Base-by-base conservation (phyloP, 2,329 filamentous ascomycete species). In the Talaromyces sp. region DNA sequence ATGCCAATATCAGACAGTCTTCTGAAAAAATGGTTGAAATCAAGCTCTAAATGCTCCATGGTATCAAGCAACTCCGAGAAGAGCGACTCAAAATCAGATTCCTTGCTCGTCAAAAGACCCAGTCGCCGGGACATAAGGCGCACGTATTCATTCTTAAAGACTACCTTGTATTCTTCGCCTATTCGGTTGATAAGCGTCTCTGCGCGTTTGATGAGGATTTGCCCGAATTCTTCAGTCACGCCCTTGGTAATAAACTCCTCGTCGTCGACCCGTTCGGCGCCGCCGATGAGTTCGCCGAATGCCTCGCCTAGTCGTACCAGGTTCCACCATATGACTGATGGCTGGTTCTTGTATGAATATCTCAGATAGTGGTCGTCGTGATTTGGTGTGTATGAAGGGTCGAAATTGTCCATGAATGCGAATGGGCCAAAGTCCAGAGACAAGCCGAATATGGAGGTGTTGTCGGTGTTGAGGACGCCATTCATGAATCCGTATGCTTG, bases 401-500 rank as follows among this genome's bases (percentile, higher is more conserved):
- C 94, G 73, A 98, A 99, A 73, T 93, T 93, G 76, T 99, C 95
- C 82, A 99, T 90, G 77, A 99, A 99, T 5, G 95, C 95, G 72
- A 99, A 99, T 0, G 95, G 95, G 0, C 95, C 95, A 74, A 93
- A 99, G 78, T 99, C 95, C 68, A 99, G 90, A 6, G 90, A 94
- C 0, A 99, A 81, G 0, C 95, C 95, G 63, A 88, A 88, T 60
- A 99, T 85, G 0, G 93, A 97, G 0, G 95, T 99, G 76, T 99
- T 99, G 75, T 99, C 95, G 0, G 95, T 98, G 78, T 99, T 99
- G 65, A 99, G 82, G 3, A 99, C 95, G 54, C 95, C 95, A 72
- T 99, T 99, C 85, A 96, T 98, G 80, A 99, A 99, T n/a, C 92
- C 95, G 73, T 98, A 98, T 0, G 92, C 93, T 80, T 99, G 96